A percentile compares a stretch with the other conserved stretches of the same genome.
Conservation (phyloP, 768 basidiomycete species). For the Auriscalpium orientale region DNA sequence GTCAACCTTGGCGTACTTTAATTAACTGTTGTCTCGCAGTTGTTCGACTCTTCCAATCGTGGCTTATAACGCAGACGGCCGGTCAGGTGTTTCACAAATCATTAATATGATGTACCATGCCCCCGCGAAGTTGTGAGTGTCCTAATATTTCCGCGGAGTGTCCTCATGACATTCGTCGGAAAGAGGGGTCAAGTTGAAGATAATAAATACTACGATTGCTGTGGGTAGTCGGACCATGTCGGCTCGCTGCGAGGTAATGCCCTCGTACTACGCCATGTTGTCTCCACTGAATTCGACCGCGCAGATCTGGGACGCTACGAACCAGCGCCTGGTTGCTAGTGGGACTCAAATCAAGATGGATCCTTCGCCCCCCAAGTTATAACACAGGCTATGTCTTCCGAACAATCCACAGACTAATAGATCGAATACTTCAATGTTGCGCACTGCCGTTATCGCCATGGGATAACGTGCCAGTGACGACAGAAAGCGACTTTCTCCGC, state of each 20-base stretch:
- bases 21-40: background rate
- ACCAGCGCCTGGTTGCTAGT: background rate
- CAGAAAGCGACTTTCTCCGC: too few species aligned
- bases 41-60: background rate
- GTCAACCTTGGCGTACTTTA: background rate
- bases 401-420: too few species aligned
- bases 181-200: background rate
- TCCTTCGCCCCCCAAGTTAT: too few species aligned
- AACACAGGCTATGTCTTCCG: too few species aligned
- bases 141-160: background rate
- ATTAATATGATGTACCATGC: constrained; percentile 3
- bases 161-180: too few species aligned
- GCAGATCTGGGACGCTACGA: constrained; percentile 2
- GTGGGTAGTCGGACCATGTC: background rate
- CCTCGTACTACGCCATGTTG: background rate
- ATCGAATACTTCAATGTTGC: too few species aligned
- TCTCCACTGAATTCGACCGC: background rate
- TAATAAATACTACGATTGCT: background rate
- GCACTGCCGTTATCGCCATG: too few species aligned
- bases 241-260: background rate
- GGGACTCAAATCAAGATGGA: constrained; percentile 2
- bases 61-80: background rate
- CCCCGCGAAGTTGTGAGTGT: background rate
- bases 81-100: background rate
- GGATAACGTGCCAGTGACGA: too few species aligned